Conservation (phyloP, 1,139 yeast species). For the Zygoascus hellenicus region DNA sequence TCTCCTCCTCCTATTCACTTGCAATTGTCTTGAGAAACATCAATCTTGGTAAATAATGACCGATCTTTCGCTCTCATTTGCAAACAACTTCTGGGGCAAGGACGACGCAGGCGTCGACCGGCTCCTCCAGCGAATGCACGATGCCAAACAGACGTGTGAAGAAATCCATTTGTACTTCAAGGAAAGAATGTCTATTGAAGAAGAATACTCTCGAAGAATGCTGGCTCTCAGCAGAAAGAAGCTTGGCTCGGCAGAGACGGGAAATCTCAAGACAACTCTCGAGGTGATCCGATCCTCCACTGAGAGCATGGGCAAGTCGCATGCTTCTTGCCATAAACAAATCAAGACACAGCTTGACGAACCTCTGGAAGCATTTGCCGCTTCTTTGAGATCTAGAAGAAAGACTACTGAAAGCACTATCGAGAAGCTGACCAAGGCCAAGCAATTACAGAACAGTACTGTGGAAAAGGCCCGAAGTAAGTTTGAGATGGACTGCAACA, state of each 20-base stretch:
- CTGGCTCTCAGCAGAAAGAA: conserved; percentile 46
- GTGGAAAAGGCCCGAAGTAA: conserved; percentile 44
- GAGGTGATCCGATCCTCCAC: conserved; percentile 57
- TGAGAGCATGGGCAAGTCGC: conserved; percentile 44
- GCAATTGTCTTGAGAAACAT: too few relatives aligned
- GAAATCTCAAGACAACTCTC: conserved; percentile 51
- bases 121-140: conserved; percentile 45
- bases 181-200: conserved; percentile 55
- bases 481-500: conserved; percentile 55
- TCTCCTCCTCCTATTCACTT: too few relatives aligned
- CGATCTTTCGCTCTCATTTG: conserved; percentile 31
- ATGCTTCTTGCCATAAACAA: conserved; percentile 42
- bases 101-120: conserved; percentile 47
- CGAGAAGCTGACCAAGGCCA: conserved; percentile 40
- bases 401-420: conserved; percentile 44
- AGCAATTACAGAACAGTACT: conserved; percentile 34
- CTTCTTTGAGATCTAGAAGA: conserved; percentile 40
- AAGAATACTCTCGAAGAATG: conserved; percentile 58
- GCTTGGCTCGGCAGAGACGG: conserved; percentile 58
- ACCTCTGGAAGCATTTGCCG: conserved; percentile 41
- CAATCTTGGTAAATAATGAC: not conserved
- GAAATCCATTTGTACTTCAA: conserved; percentile 40
- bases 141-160: conserved; percentile 45
- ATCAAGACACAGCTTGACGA: conserved; percentile 39
- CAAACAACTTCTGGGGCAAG: conserved; percentile 50